These are phyloP conservation scores for Fermentozyma sake DNA, from an alignment of 1,139 yeast species.

Conservation along the genomic window DNA sequence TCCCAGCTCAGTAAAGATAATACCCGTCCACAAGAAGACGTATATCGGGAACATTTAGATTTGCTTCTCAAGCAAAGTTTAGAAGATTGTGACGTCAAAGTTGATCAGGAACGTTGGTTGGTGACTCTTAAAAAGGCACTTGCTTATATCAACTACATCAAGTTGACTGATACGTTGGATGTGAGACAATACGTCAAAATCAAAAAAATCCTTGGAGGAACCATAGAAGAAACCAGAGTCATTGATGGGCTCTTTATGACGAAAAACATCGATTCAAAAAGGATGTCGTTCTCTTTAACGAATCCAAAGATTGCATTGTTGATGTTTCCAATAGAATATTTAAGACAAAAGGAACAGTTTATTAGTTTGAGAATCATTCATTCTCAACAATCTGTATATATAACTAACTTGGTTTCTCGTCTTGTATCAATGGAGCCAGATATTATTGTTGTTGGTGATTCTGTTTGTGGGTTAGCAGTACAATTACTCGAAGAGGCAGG, in stretches of 20 bases:
- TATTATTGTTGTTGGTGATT: constrained; percentile 73
- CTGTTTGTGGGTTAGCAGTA: constrained; percentile 81
- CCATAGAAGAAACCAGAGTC: constrained; percentile 52
- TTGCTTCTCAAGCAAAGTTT: constrained; percentile 61
- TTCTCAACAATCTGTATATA: constrained; percentile 84
- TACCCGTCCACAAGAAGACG: constrained; percentile 10
- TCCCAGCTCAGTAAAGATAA: constrained; percentile 6
- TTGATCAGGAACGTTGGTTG: constrained; percentile 41
- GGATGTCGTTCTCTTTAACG: constrained; percentile 62
- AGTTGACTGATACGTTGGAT: constrained; percentile 70
- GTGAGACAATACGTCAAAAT: constrained; percentile 83
- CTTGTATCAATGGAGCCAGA: constrained; percentile 76
- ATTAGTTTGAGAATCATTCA: constrained; percentile 79
- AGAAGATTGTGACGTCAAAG: constrained; percentile 46
- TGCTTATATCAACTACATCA: constrained; percentile 23
- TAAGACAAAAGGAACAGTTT: constrained; percentile 66
- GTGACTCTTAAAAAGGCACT: constrained; percentile 22
- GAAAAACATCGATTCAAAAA: constrained; percentile 74
- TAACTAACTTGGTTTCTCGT: constrained; percentile 76
- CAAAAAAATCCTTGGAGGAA: constrained; percentile 78
- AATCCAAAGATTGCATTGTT: constrained; percentile 77
- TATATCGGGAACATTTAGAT: constrained; percentile 23
- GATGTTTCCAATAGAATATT: constrained; percentile 86
- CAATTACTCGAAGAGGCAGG: constrained; percentile 68
- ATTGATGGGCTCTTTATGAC: constrained; percentile 84